Percentiles rank a stretch among this genome's conserved stretches.
phyloP scores from a whole-genome alignment of 2,329 filamentous ascomycete species.

The Clathrospora elynae region DNA sequence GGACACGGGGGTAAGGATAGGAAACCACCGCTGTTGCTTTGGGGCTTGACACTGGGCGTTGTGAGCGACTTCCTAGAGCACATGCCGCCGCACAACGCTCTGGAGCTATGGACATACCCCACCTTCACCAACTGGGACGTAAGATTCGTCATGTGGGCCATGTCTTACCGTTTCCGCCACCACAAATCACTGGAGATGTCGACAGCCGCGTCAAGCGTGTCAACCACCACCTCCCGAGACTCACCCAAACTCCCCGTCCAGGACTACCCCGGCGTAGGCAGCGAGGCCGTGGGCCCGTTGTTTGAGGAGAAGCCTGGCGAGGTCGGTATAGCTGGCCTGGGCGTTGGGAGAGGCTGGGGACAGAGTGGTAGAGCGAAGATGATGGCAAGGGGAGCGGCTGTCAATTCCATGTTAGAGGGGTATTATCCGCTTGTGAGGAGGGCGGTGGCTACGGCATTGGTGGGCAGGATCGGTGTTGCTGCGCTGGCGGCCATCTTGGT shows the following conservation, averaged over 20 bases:
- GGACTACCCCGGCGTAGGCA: conserved; percentile 30
- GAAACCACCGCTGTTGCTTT: conserved; percentile 63
- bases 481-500: conserved; percentile 28
- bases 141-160: conserved; percentile 61
- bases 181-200: conserved; percentile 43
- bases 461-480: conserved; percentile 42
- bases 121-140: conserved; percentile 70
- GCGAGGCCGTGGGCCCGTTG: conserved; percentile 28
- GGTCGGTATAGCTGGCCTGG: conserved; percentile 53
- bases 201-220: conserved; percentile 13
- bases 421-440: conserved; percentile 58
- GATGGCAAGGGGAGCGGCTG: conserved; percentile 48
- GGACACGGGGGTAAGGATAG: conserved; percentile 27
- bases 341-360: conserved; percentile 50
- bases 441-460: conserved; percentile 53
- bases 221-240: conserved; percentile 4
- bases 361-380: conserved; percentile 45
- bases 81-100: conserved; percentile 66
- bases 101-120: conserved; percentile 69
- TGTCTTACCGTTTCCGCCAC: conserved; percentile 61
- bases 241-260: conserved; percentile 30
- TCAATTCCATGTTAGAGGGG: conserved; percentile 57
- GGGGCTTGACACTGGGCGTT: conserved; percentile 71
- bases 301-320: conserved; percentile 47
- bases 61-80: conserved; percentile 71